Evolutionary conservation across 768 basidiomycete genomes (phyloP).

Genomic region (Lactarius hatsudake): DNA sequence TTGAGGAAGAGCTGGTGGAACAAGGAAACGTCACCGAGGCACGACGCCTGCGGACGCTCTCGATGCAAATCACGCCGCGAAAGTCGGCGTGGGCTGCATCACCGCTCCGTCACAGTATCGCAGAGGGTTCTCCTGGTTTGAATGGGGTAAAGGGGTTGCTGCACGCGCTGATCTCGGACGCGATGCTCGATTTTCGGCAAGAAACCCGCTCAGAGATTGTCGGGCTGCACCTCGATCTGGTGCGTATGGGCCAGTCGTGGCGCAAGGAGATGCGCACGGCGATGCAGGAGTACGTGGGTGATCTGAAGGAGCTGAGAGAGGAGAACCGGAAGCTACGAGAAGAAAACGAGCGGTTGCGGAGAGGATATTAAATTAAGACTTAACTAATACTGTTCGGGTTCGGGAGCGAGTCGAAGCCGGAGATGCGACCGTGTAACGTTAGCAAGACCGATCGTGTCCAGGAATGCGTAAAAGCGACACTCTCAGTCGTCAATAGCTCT

Average conservation of each 20-base stretch:
- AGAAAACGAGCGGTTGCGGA: conserved; percentile 59
- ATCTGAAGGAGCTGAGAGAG: conserved; percentile 45
- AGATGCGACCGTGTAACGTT: neutral
- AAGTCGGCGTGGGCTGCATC: conserved; percentile 35
- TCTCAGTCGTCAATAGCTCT: too few relatives aligned
- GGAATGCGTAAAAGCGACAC: too few relatives aligned
- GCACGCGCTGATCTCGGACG: conserved; percentile 62
- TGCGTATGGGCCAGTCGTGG: conserved; percentile 70
- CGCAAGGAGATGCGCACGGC: conserved; percentile 57
- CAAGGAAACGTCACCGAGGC: conserved; percentile 44
- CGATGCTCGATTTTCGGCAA: conserved; percentile 68
- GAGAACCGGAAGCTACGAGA: conserved; percentile 56
- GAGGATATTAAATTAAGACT: conserved; percentile 32
- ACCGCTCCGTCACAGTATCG: conserved; percentile 37
- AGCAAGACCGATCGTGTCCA: too few relatives aligned
- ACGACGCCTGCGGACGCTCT: conserved; percentile 36
- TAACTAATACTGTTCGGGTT: neutral
- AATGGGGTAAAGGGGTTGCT: conserved; percentile 57
- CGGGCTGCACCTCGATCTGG: conserved; percentile 69
- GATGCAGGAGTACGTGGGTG: conserved; percentile 61
- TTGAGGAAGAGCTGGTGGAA: conserved; percentile 40
- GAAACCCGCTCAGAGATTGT: conserved; percentile 71
- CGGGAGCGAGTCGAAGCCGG: conserved; percentile 1
- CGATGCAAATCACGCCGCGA: conserved; percentile 54
- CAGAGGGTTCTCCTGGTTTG: conserved; percentile 41